phyloP scores from a whole-genome alignment of 805 yeast species.

The Candida ulmi region DNA sequence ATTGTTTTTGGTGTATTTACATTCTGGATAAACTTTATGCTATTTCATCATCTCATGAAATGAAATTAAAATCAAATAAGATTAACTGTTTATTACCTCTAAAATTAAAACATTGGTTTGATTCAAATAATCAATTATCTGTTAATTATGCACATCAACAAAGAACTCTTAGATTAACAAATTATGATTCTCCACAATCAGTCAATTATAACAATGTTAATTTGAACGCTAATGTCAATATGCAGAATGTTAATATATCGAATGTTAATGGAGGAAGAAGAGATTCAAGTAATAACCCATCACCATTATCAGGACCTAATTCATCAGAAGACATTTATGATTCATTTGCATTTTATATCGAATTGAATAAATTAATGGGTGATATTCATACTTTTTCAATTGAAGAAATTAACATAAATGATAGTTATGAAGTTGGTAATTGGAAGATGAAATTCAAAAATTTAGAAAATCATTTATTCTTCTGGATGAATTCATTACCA shows the following conservation, averaged over 20 bases:
- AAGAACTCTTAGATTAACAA: slow-evolving; percentile 1
- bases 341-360: slow-evolving; percentile 18
- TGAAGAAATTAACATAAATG: slow-evolving; percentile 17
- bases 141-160: neutral
- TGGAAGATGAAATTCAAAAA: slow-evolving; percentile 16
- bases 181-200: neutral
- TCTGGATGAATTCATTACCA: slow-evolving; percentile 18
- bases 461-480: slow-evolving; percentile 13
- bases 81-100: slow-evolving; percentile 16
- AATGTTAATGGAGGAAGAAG: too few species aligned
- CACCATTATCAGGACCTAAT: neutral
- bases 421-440: slow-evolving; percentile 10
- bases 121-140: slow-evolving; percentile 1
- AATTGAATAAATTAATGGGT: slow-evolving; percentile 17
- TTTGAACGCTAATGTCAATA: too few species aligned
- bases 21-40: slow-evolving; percentile 20
- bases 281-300: neutral
- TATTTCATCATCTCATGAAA: slow-evolving; percentile 19
- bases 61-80: slow-evolving; percentile 15
- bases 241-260: too few species aligned
- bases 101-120: slow-evolving; percentile 12
- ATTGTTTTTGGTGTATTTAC: slow-evolving; percentile 22
- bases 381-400: slow-evolving; percentile 18
- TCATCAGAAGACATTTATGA: slow-evolving; percentile 17
- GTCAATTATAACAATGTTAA: neutral